phyloP scores from a whole-genome alignment of 805 yeast species.

The Cyberlindnera sargentensis region DNA sequence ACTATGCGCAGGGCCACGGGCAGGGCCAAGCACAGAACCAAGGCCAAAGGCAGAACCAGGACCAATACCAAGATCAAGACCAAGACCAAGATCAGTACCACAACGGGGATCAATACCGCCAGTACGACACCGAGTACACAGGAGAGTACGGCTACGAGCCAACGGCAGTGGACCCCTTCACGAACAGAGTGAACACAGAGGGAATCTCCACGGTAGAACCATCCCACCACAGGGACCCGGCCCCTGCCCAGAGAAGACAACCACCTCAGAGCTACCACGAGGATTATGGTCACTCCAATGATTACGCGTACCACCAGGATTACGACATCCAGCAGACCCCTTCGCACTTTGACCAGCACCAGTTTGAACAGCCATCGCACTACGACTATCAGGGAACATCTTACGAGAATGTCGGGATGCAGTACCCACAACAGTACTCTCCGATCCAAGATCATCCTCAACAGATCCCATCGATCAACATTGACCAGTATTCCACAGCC shows the following conservation, averaged over 20 bases:
- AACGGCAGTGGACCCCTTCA: slow-evolving; percentile 8
- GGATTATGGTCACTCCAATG: not conserved
- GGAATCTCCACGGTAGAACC: slow-evolving; percentile 13
- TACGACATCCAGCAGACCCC: slow-evolving; percentile 5
- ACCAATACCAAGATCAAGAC: too few species aligned
- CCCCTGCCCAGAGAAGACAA: slow-evolving; percentile 11
- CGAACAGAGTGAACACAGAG: slow-evolving; percentile 4
- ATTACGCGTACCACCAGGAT: not conserved
- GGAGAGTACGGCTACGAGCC: not conserved
- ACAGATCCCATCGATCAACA: slow-evolving; percentile 12
- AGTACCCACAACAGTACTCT: slow-evolving; percentile 19
- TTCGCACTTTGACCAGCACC: not conserved
- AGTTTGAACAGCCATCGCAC: not conserved
- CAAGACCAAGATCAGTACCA: too few species aligned
- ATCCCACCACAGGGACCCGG: slow-evolving; percentile 9
- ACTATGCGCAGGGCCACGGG: slow-evolving; percentile 2
- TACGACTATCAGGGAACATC: slow-evolving; percentile 2
- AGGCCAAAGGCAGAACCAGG: too few species aligned
- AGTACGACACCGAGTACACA: slow-evolving; percentile 6
- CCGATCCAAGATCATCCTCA: slow-evolving; percentile 18
- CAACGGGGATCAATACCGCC: slow-evolving; percentile 2
- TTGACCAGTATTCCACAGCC: slow-evolving; percentile 1
- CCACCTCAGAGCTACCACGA: not conserved
- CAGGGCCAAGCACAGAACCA: not conserved
- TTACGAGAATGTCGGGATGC: not conserved